Base-by-base conservation (phyloP, 2,329 filamentous ascomycete genomes). In the Boeremia lycopersici region DNA sequence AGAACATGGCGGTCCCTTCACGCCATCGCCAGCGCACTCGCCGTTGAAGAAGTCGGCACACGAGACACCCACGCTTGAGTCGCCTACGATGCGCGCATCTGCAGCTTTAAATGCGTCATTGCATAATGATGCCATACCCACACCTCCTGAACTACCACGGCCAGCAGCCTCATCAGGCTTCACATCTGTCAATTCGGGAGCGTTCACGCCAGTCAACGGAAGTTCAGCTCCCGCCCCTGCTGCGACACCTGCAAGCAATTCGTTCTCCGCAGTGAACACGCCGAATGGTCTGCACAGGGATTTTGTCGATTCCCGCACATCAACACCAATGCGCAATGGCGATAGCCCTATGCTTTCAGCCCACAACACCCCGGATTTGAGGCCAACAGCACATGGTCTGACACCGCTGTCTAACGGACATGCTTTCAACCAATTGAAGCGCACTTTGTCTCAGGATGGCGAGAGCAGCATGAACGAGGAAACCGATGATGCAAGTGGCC, bases 1-100 rank as follows among this genome's bases (percentile, higher is more conserved):
- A 59, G 93, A 98, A 74, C 92, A 97, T 69, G 93, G 93, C 55
- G 95, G 93, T 1, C 92, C 93, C 13, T 86, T 95, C 57, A 97
- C 93, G 0, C 87, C 88, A 15, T 88, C 86, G 4, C 92, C 93
- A 3, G 77, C 88, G 71, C 75, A 91, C 76, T 89, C 86, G 30
- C 92, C 93, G 1, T 80, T 91, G 69, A 93, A 81, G 64, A 83
- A 80, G 28, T 75, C 76, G 58, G 58, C 80, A 57, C 72, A 80
- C 53, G 67, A 74, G 17, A 83, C 82, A 3, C 79, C 83, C 1
- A 78, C 83, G 48, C 83, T 82, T 4, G 86, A 90, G 42, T 93
- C 90, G 1, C 89, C 91, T 1, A 84, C 87, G 4, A 76, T 85
- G 35, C 80, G 79, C 61, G 81, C 85, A 34, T 84, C 83, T 13